Base-by-base conservation (phyloP, 169 alveolate species). In the Neospora caninum region DNA sequence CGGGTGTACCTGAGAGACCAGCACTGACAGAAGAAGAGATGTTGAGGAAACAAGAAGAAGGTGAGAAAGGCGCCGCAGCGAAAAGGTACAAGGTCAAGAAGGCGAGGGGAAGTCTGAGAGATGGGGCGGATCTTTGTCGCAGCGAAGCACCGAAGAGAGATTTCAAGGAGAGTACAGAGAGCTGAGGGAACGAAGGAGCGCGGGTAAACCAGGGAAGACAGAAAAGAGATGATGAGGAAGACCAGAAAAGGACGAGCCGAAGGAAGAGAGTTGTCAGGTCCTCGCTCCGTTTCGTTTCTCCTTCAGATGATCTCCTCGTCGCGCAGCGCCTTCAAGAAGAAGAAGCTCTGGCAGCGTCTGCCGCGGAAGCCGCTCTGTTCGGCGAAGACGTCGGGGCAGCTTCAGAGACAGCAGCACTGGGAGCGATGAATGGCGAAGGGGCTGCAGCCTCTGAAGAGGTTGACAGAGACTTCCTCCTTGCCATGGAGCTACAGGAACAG, bases 401-500 rank as follows among this genome's bases (percentile, higher is more conserved):
- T 18, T 4, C 31, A n/a, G 45, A 2, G 84, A 9, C 43, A 16
- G 20, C 9, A 31, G 84, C 7, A 13, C 84, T 43, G 84, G 42
- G 16, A 10, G 84, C 84, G 25, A 36, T 36, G 43, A 36, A 16
- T 25, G 80, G 41, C 31, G 41, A 7, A 20, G 80, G 10, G 38
- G 29, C 80, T 6, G 80, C 10, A 69, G 80, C 9, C 41, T 9
- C 31, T 69, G 45, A 9, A n/a, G 39, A 31, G 42, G 39, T 73
- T 2, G 84, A 73, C 84, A 31, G 42, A 36, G 84, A 73, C 84
- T 73, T 73, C 27, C 84, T 73, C 27, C 84, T 73, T 22, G 84
- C 84, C 16, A 31, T 73, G 84, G 45, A 73, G 84, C 84, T 73
- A 1, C 84, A 73, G 84, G 84, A 73, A n/a, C 49, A 73, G 42